These are phyloP conservation scores for Sonneratia caseolaris DNA, from an alignment of 345 rosid genomes.

Conservation along the genomic window DNA sequence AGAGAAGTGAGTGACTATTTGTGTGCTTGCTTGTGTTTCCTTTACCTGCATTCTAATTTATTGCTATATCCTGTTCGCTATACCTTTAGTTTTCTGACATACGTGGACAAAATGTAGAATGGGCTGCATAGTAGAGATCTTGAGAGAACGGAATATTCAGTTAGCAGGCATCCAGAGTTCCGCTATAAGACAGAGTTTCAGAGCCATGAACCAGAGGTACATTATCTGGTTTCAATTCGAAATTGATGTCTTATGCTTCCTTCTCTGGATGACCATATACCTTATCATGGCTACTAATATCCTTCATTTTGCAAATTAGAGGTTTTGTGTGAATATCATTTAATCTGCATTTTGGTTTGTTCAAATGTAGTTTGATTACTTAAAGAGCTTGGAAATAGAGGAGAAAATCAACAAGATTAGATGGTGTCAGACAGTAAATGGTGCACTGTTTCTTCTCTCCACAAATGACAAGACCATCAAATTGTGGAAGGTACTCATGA, in stretches of 20 bases:
- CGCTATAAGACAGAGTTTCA: slow-evolving; percentile 89
- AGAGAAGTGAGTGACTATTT: slow-evolving; percentile 43
- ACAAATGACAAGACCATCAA: slow-evolving; percentile 81
- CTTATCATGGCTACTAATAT: background rate
- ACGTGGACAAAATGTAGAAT: slow-evolving; percentile 29
- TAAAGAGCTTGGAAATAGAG: slow-evolving; percentile 97
- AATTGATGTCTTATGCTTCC: background rate
- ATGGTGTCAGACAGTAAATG: slow-evolving; percentile 87
- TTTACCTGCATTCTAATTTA: background rate
- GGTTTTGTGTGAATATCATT: slow-evolving; percentile 4
- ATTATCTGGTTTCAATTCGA: slow-evolving; percentile 5
- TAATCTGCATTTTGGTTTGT: slow-evolving; percentile 10
- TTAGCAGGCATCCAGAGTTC: slow-evolving; percentile 62
- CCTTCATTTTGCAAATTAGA: background rate
- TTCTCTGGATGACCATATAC: background rate
- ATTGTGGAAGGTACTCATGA: slow-evolving; percentile 70
- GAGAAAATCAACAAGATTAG: slow-evolving; percentile 94
- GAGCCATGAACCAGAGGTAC: slow-evolving; percentile 95
- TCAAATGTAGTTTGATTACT: slow-evolving; percentile 71
- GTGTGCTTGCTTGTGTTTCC: background rate
- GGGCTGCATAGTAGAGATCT: slow-evolving; percentile 55
- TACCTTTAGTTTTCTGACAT: slow-evolving; percentile 7
- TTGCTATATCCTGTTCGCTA: background rate
- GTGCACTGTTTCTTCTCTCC: slow-evolving; percentile 79
- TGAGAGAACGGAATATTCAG: slow-evolving; percentile 52